Conservation (phyloP, 495 filamentous ascomycete genomes). For the Podospora conica region DNA sequence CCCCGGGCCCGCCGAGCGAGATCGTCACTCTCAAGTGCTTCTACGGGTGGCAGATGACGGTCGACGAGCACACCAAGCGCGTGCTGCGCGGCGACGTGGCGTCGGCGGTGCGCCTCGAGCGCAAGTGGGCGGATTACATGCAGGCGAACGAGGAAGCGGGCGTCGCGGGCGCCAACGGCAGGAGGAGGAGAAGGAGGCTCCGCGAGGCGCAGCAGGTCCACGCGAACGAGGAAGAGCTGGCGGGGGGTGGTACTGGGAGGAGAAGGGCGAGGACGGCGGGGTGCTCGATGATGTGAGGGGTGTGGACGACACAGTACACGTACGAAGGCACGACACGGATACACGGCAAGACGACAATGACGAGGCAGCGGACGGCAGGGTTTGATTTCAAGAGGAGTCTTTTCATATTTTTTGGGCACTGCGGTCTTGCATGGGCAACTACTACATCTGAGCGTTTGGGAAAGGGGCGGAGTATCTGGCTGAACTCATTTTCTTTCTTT, state of each 20-base stretch:
- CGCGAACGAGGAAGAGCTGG: conserved; percentile 67
- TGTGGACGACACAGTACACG: neutral
- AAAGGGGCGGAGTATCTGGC: neutral
- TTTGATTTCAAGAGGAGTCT: neutral
- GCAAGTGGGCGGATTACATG: conserved; percentile 95
- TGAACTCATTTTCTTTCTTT: neutral
- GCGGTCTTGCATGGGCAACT: neutral
- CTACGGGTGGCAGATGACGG: conserved; percentile 90
- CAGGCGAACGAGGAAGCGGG: conserved; percentile 81
- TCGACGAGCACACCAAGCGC: conserved; percentile 83
- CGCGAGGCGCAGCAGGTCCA: conserved; percentile 70
- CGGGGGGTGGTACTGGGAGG: conserved; percentile 19
- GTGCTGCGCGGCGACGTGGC: conserved; percentile 68
- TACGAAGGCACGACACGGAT: neutral
- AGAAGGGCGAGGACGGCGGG: conserved; percentile 51
- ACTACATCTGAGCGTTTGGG: neutral
- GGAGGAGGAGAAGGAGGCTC: conserved; percentile 66
- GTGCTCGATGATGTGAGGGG: conserved; percentile 50
- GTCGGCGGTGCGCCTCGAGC: conserved; percentile 67
- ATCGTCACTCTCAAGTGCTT: conserved; percentile 87
- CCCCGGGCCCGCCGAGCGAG: conserved; percentile 53
- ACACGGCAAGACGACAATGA: neutral
- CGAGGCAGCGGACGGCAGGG: neutral
- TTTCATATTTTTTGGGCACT: neutral
- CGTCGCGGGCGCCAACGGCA: conserved; percentile 48